Conservation (phyloP, 768 basidiomycete genomes). For the Suillus alpinus region DNA sequence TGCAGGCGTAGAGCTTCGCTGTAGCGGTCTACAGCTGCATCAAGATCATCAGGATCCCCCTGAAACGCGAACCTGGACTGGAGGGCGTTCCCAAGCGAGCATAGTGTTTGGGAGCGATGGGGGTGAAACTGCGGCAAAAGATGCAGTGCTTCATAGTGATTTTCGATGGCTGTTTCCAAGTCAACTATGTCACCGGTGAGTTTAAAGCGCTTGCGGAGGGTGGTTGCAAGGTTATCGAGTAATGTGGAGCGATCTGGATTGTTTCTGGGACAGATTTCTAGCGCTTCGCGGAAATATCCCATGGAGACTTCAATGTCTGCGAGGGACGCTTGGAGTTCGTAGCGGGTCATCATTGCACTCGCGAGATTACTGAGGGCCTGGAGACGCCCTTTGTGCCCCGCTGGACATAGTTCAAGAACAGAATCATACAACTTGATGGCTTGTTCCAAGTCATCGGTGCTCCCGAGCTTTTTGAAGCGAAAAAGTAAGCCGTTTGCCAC, state of each 20-base stretch:
- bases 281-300: constrained; percentile 8
- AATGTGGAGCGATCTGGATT: constrained; percentile 3
- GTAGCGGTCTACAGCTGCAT: background rate
- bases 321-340: constrained; percentile 17
- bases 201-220: constrained; percentile 17
- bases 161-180: constrained; percentile 23
- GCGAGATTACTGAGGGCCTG: constrained; percentile 20
- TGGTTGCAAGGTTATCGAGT: constrained; percentile 13
- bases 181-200: constrained; percentile 17
- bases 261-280: constrained; percentile 7
- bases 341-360: constrained; percentile 29
- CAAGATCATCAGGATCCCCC: background rate
- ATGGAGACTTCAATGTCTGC: constrained; percentile 18
- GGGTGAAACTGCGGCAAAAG: background rate
- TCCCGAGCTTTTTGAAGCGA: constrained; percentile 10
- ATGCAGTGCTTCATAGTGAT: constrained; percentile 8
- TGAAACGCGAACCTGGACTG: background rate
- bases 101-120: constrained; percentile 11
- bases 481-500: background rate
- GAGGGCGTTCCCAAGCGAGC: constrained; percentile 19
- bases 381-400: background rate
- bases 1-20: constrained; percentile 5
- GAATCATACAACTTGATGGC: constrained; percentile 17
- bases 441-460: constrained; percentile 9
- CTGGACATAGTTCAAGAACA: background rate